Percentiles rank a stretch among this genome's conserved stretches.
These are phyloP conservation scores for Phytophthora chlamydospora DNA, from an alignment of 352 stramenopile species.

Conservation along the genomic window DNA sequence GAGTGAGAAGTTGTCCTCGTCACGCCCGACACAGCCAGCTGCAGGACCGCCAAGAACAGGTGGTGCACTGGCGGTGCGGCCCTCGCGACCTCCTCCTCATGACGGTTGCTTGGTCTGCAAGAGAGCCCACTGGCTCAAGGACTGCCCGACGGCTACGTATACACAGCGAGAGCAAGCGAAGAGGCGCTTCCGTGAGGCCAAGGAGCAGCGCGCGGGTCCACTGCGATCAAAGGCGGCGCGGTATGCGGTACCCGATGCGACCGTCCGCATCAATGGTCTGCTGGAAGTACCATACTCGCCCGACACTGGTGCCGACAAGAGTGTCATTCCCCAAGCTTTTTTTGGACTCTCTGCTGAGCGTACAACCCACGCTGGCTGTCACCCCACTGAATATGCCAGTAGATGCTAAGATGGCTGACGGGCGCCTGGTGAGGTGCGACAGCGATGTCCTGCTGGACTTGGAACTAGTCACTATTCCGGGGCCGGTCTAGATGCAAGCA, in stretches of 20 bases:
- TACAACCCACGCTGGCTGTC: not conserved
- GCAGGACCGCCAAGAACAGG: not conserved
- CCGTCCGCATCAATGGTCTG: conserved; percentile 15
- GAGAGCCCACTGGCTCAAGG: conserved; percentile 3
- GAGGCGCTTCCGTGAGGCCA: not conserved
- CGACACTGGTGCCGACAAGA: conserved; percentile 6
- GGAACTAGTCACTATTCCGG: conserved; percentile 12
- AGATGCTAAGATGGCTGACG: conserved; percentile 13
- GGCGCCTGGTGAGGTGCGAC: not conserved
- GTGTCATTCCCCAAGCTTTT: conserved; percentile 5
- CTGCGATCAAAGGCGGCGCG: not conserved
- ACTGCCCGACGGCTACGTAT: conserved; percentile 10
- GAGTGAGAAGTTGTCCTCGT: not conserved
- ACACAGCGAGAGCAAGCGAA: not conserved
- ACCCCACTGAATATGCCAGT: conserved; percentile 2
- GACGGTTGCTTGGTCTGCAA: conserved; percentile 13
- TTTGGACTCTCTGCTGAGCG: not conserved
- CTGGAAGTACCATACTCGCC: not conserved
- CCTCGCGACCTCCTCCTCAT: not conserved
- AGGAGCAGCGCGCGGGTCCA: not conserved
- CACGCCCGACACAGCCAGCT: not conserved
- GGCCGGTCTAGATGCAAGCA: not conserved
- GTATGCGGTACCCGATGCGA: not conserved
- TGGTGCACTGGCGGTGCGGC: not conserved
- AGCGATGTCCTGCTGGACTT: conserved; percentile 10